Evolutionary conservation across 192 early-diverging fungal species (phyloP).

Genomic region (Dissophora globulifera): DNA sequence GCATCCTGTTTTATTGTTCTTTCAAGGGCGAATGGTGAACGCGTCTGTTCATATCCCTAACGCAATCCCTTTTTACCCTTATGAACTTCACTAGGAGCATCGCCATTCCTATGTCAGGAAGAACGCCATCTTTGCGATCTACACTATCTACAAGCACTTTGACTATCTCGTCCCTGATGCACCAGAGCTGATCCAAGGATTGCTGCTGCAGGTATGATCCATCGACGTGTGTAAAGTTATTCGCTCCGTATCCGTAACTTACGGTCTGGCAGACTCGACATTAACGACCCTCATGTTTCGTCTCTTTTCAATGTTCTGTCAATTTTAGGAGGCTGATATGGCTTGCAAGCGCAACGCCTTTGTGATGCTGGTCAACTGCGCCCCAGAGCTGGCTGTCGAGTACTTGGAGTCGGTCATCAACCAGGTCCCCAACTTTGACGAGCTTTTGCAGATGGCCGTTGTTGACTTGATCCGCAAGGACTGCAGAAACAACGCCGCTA

Average conservation of each 20-base stretch:
- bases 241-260: no score
- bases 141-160: slow-evolving; percentile 87
- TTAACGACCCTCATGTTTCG: no score
- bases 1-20: no score
- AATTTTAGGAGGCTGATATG: slow-evolving; percentile 86
- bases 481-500: slow-evolving; percentile 78
- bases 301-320: not conserved
- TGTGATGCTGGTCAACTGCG: slow-evolving; percentile 88
- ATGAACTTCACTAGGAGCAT: slow-evolving; percentile 74
- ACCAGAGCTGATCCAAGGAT: slow-evolving; percentile 84
- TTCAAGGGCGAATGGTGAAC: no score
- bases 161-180: slow-evolving; percentile 96
- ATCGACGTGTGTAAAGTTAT: no score
- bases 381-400: slow-evolving; percentile 81
- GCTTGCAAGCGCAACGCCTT: slow-evolving; percentile 94
- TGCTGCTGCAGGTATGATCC: slow-evolving; percentile 62
- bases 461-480: slow-evolving; percentile 97
- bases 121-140: slow-evolving; percentile 96
- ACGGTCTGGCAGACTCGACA: no score
- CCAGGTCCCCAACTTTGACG: slow-evolving; percentile 86
- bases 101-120: slow-evolving; percentile 98
- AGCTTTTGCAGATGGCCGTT: slow-evolving; percentile 90
- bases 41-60: not conserved
- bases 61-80: slow-evolving; percentile 6
- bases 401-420: slow-evolving; percentile 81